Conservation (phyloP, 768 basidiomycete species). For the Suillus subaureus region DNA sequence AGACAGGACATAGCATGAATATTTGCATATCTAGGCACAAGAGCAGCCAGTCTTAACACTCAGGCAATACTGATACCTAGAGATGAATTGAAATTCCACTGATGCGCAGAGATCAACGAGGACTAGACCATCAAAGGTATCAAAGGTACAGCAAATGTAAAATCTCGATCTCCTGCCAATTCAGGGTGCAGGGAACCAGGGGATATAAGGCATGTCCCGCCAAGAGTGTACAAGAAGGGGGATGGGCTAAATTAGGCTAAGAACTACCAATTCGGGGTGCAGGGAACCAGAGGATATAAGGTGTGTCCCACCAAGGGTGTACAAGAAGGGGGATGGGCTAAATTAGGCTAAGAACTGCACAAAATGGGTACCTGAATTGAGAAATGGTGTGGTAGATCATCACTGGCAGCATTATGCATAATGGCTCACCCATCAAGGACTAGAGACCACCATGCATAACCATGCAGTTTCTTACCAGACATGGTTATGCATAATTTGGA, state of each 20-base stretch:
- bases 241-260: not conserved
- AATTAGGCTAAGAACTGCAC: not conserved
- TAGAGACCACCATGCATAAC: not conserved
- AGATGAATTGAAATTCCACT: no score
- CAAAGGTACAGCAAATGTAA: no score
- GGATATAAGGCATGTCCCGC: no score
- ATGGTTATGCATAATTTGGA: conserved; percentile 44
- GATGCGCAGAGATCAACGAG: not conserved
- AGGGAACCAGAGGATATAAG: no score
- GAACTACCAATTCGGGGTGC: not conserved
- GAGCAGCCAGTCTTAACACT: not conserved
- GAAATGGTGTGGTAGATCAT: not conserved
- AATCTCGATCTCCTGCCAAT: no score
- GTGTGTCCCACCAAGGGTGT: not conserved
- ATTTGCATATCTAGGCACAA: not conserved
- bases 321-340: not conserved
- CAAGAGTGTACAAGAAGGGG: no score
- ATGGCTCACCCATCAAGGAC: not conserved
- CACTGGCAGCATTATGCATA: not conserved
- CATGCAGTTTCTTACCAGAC: not conserved
- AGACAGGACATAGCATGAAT: no score
- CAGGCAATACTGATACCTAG: no score
- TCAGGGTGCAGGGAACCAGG: no score
- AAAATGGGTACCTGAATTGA: not conserved
- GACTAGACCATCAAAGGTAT: not conserved